A percentile compares a stretch with the other conserved stretches of the same genome.
Evolutionary conservation across 192 early-diverging fungal species (phyloP).

Genomic region (Podila clonocystis): DNA sequence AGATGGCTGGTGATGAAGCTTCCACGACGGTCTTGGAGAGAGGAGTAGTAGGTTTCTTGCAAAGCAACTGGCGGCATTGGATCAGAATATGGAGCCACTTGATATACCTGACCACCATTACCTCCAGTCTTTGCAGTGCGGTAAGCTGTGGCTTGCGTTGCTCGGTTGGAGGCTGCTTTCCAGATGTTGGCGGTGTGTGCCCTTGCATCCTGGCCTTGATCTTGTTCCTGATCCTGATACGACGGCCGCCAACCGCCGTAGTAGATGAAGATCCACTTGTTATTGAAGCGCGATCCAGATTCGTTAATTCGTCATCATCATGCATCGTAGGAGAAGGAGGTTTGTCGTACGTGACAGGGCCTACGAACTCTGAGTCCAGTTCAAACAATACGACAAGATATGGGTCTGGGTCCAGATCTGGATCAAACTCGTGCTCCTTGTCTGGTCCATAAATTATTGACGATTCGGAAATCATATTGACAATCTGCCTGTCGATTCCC

Average conservation of each 20-base stretch:
- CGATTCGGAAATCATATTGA: constrained; percentile 43
- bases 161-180: no score
- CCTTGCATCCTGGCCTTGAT: constrained; percentile 18
- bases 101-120: constrained; percentile 46
- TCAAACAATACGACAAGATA: constrained; percentile 20
- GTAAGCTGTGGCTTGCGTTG: not conserved
- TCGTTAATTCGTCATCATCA: not conserved
- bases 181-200: not conserved
- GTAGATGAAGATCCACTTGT: not conserved
- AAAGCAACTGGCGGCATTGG: constrained; percentile 37
- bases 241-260: constrained; percentile 5
- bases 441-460: constrained; percentile 36
- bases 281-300: not conserved
- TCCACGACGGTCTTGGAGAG: not conserved
- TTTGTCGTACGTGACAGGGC: not conserved
- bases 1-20: constrained; percentile 7
- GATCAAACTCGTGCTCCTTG: constrained; percentile 27
- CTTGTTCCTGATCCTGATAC: constrained; percentile 22
- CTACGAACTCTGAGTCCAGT: constrained; percentile 25
- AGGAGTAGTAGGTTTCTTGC: constrained; percentile 7
- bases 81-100: constrained; percentile 49
- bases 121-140: constrained; percentile 14
- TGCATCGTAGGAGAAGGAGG: not conserved
- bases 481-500: constrained; percentile 45
- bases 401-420: constrained; percentile 23